Percentiles rank a stretch among this genome's conserved stretches.
These are phyloP conservation scores for Chaetomium globosum DNA, from an alignment of 2,329 filamentous ascomycete species.

Conservation along the genomic window DNA sequence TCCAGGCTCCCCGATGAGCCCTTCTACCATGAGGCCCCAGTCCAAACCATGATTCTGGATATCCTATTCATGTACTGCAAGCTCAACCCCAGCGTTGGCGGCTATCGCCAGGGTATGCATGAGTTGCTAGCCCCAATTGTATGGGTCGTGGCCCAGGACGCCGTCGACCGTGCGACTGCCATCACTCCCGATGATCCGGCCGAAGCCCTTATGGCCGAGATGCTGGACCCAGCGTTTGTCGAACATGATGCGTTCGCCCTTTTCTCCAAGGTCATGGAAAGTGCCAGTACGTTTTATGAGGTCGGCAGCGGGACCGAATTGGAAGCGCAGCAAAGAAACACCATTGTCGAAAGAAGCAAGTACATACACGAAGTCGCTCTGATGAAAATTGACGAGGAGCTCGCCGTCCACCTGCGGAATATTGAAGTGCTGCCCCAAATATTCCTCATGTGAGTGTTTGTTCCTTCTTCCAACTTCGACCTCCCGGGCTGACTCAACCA, in stretches of 20 bases:
- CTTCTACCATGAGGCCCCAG: slow-evolving; percentile 79
- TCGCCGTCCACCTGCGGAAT: slow-evolving; percentile 75
- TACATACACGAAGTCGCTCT: slow-evolving; percentile 84
- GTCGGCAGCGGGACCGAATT: slow-evolving; percentile 52
- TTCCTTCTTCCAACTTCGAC: background rate
- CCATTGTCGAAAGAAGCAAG: slow-evolving; percentile 83
- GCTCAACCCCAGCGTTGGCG: slow-evolving; percentile 79
- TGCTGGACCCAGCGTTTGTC: slow-evolving; percentile 72
- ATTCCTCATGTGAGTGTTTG: slow-evolving; percentile 74
- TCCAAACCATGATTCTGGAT: slow-evolving; percentile 81
- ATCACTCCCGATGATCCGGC: slow-evolving; percentile 41
- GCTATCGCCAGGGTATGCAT: slow-evolving; percentile 98
- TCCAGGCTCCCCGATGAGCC: slow-evolving; percentile 88
- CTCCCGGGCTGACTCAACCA: slow-evolving; percentile 18
- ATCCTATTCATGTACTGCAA: slow-evolving; percentile 95
- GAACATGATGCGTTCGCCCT: slow-evolving; percentile 91
- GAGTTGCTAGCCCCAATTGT: slow-evolving; percentile 89
- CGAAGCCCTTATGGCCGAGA: slow-evolving; percentile 61
- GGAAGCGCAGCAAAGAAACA: slow-evolving; percentile 50
- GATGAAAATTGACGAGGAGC: slow-evolving; percentile 76
- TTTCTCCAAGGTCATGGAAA: slow-evolving; percentile 86
- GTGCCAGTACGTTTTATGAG: slow-evolving; percentile 84
- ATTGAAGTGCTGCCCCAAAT: slow-evolving; percentile 95
- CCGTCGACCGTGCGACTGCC: slow-evolving; percentile 58
- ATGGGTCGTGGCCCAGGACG: slow-evolving; percentile 81